Evolutionary conservation across 2,329 filamentous ascomycete species (phyloP), one percentile per base, ranked within the genome.

Genomic region (Penicillium sp.): DNA sequence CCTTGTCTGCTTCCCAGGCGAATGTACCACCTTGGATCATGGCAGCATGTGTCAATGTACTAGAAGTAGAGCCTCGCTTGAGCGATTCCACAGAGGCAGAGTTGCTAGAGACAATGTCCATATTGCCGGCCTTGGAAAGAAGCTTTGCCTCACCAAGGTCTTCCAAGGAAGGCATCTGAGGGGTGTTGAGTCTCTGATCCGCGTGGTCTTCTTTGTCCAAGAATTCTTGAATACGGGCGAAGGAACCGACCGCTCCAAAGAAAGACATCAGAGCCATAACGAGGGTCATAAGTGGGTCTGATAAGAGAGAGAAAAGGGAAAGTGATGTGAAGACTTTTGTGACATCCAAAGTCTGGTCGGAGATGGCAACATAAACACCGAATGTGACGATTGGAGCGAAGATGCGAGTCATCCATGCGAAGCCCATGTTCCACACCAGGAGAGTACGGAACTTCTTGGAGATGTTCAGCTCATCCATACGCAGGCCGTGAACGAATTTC

Each of bases 141-240:
- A 56, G 26, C 11, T 62, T 63, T 7, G 59, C 57, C 14, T 64
- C 58, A 23, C 67, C 56, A 5, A 66, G 51, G 26, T 61, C 52
- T n/a, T 60, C 53, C 5, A 64, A 48, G 2, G 52, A 60, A 14
- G 58, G 52, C 13, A 55, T 48, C 1, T 47, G 44, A 19, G 53
- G 51, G 1, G 52, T 26, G 16, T 52, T 60, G 7, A 55, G 36
- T 48, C 69, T 54, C 16, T 59, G 59, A 43, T 75, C 71, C 5
- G 59, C 36, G 51, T 69, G 68, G 2, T 64, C 52, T 24, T 70
- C 59, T 42, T 71, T 72, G 9, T 71, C 62, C 1, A 81, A 62
- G 52, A 79, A 81, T 10, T 73, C 69, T 50, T 80, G 77, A 14
- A 81, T 80, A 14, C 78, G 91, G 10, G 42, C 18, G 26, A 45